Evolutionary conservation across 2,329 filamentous ascomycete species (phyloP).

Genomic region (Alternaria triticimaculans): DNA sequence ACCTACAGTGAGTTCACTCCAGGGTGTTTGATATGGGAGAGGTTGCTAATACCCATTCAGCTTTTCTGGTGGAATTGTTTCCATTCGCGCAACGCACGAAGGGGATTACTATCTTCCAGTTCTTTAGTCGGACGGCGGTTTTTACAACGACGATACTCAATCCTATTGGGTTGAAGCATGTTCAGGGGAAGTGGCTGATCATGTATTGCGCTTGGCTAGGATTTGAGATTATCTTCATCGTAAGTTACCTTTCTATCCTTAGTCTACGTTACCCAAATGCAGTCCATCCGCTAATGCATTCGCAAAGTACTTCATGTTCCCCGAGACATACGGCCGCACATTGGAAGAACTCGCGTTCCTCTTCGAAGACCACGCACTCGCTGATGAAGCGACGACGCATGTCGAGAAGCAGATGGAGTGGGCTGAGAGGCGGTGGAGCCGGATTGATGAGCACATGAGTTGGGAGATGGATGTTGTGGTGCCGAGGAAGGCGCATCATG

Average conservation of each 20-base stretch:
- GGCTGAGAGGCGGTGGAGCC: constrained; percentile 4
- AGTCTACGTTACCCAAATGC: too few species aligned
- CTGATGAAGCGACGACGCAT: constrained; percentile 35
- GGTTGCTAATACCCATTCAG: constrained; percentile 44
- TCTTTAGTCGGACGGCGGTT: constrained; percentile 66
- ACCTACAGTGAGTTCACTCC: constrained; percentile 58
- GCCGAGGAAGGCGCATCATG: neutral
- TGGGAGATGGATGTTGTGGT: constrained; percentile 23
- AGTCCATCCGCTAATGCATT: neutral
- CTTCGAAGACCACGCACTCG: constrained; percentile 38
- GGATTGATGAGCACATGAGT: constrained; percentile 14
- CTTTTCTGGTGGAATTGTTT: constrained; percentile 58
- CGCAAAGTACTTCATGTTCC: constrained; percentile 66
- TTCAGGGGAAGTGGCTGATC: constrained; percentile 69
- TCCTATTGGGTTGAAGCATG: constrained; percentile 65
- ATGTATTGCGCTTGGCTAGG: constrained; percentile 68
- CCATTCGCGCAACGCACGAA: constrained; percentile 58
- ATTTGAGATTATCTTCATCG: constrained; percentile 65
- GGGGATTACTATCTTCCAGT: constrained; percentile 64
- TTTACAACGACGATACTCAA: constrained; percentile 68
- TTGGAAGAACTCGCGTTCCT: constrained; percentile 68
- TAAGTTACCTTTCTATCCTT: neutral
- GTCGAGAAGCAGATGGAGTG: constrained; percentile 44
- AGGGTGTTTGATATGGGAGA: neutral
- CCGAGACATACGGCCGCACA: constrained; percentile 73